Conservation (phyloP, 306 rosid species). For the Dryas octopetala region DNA sequence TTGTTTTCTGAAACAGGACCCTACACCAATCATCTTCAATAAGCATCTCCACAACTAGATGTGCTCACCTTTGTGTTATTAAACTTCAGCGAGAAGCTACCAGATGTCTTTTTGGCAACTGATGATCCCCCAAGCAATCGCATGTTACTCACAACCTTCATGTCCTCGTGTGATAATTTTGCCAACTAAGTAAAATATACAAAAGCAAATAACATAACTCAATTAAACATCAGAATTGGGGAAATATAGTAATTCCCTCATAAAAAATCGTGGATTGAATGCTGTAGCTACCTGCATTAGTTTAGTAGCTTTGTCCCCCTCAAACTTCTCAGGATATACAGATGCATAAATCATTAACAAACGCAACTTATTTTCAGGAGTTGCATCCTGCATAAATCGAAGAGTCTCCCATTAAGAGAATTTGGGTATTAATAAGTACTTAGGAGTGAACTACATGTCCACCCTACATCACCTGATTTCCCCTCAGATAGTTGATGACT, state of each 20-base stretch:
- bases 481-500: constrained; percentile 72
- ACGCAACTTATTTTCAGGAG: constrained; percentile 83
- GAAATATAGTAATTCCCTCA: too few species aligned
- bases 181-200: constrained; percentile 62
- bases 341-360: constrained; percentile 85
- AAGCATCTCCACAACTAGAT: constrained; percentile 2
- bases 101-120: constrained; percentile 37
- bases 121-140: constrained; percentile 63
- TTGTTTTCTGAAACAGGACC: neutral
- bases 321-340: constrained; percentile 89
- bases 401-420: neutral
- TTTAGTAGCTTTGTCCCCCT: constrained; percentile 83
- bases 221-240: too few species aligned
- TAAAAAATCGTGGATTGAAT: too few species aligned
- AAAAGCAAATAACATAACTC: neutral
- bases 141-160: constrained; percentile 83
- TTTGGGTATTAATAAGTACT: constrained; percentile 1
- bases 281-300: constrained; percentile 73
- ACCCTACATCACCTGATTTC: constrained; percentile 62
- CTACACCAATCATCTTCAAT: too few species aligned
- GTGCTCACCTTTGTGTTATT: constrained; percentile 64
- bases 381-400: constrained; percentile 48
- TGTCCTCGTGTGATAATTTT: constrained; percentile 69
- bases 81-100: constrained; percentile 81
- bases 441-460: constrained; percentile 20